Evolutionary conservation across 495 filamentous ascomycete genomes (phyloP).

Genomic region (Glutinoglossum americanum): DNA sequence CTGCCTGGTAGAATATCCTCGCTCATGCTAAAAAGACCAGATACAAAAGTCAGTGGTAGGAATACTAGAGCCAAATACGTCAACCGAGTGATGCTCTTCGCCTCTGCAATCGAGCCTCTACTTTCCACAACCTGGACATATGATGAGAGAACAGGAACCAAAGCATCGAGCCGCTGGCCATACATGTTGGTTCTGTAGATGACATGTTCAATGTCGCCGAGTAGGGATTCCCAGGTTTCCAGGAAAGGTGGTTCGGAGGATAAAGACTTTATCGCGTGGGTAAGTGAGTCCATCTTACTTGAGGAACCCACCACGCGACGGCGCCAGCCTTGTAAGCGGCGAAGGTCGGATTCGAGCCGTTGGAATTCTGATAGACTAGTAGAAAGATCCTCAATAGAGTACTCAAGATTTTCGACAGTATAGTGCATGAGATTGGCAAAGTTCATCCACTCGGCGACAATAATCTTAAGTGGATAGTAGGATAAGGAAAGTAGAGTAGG

Average conservation of each 20-base stretch:
- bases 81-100: conserved; percentile 16
- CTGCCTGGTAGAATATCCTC: not conserved
- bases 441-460: conserved; percentile 8
- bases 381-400: conserved; percentile 1
- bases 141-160: conserved; percentile 14
- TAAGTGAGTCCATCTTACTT: not conserved
- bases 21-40: conserved; percentile 20
- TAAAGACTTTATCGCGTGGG: not conserved
- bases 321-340: not conserved
- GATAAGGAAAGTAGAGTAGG: conserved; percentile 6
- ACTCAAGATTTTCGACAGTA: conserved; percentile 8
- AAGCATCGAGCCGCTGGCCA: conserved; percentile 10
- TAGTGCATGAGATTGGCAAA: conserved; percentile 8
- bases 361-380: not conserved
- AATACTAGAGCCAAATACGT: conserved; percentile 20
- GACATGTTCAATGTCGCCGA: conserved; percentile 9
- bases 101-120: conserved; percentile 9
- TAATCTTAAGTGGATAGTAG: conserved; percentile 10
- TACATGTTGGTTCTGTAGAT: conserved; percentile 8
- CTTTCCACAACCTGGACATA: conserved; percentile 15
- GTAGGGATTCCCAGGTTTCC: conserved; percentile 2
- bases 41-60: conserved; percentile 18
- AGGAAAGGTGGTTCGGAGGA: not conserved
- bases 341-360: not conserved
- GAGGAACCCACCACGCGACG: not conserved